Conservation (phyloP, 2,329 filamentous ascomycete species). For the Fusarium sp. region DNA sequence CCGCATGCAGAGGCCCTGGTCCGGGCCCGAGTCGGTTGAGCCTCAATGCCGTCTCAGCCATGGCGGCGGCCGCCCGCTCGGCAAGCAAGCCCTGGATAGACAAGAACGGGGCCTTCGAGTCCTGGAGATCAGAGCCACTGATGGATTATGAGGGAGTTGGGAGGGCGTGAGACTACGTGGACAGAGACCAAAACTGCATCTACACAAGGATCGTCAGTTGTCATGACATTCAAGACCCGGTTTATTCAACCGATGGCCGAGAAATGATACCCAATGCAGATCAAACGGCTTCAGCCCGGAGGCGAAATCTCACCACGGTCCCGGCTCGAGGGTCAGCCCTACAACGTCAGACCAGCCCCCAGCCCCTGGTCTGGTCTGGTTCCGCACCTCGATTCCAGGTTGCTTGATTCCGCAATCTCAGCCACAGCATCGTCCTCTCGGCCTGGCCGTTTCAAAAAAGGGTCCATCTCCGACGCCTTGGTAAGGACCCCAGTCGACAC, state of each 20-base stretch:
- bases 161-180: conserved; percentile 7
- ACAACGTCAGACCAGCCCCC: conserved; percentile 20
- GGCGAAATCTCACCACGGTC: conserved; percentile 17
- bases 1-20: background rate
- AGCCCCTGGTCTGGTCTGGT: background rate
- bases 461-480: background rate
- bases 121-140: background rate
- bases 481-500: background rate
- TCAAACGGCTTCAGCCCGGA: background rate
- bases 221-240: background rate
- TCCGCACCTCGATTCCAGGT: too few species aligned
- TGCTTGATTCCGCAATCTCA: background rate
- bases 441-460: conserved; percentile 12
- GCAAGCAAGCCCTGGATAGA: background rate
- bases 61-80: conserved; percentile 6
- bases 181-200: background rate
- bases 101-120: background rate
- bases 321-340: conserved; percentile 26
- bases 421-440: conserved; percentile 21
- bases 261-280: background rate
- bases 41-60: conserved; percentile 2
- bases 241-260: background rate
- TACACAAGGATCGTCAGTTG: background rate
- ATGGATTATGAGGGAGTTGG: too few species aligned
- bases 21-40: background rate